Conservation (phyloP, 2,329 filamentous ascomycete genomes). For the Phialophora tarda region DNA sequence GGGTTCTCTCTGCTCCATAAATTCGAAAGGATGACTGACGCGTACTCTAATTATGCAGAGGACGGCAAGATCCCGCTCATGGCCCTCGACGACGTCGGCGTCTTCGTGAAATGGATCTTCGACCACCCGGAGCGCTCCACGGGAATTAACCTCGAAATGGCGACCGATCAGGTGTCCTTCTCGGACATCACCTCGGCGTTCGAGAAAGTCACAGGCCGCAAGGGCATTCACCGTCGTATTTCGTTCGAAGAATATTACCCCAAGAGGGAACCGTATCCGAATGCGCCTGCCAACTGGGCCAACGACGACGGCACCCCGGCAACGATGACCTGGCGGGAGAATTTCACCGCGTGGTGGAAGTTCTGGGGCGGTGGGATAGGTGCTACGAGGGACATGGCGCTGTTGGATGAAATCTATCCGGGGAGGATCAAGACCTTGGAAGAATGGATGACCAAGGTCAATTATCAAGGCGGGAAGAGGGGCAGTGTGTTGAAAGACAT, state of each 20-base stretch:
- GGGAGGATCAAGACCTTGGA: conserved; percentile 54
- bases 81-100: conserved; percentile 53
- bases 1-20: neutral
- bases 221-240: conserved; percentile 43
- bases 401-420: conserved; percentile 60
- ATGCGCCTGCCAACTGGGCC: conserved; percentile 25
- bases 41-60: neutral
- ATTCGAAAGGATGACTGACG: neutral
- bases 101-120: conserved; percentile 57
- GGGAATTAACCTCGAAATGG: conserved; percentile 54
- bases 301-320: conserved; percentile 40
- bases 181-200: conserved; percentile 51
- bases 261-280: conserved; percentile 22
- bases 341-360: conserved; percentile 60
- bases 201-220: conserved; percentile 49
- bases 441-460: conserved; percentile 52
- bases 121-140: conserved; percentile 51
- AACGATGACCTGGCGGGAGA: conserved; percentile 50
- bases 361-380: conserved; percentile 50
- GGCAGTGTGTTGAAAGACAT: conserved; percentile 24
- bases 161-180: conserved; percentile 50
- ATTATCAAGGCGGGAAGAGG: conserved; percentile 24
- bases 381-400: conserved; percentile 52
- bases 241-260: conserved; percentile 26
- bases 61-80: conserved; percentile 51